Evolutionary conservation across 2,329 filamentous ascomycete species (phyloP), one percentile per base, ranked within the genome.

Genomic region (Biscogniauxia marginata): DNA sequence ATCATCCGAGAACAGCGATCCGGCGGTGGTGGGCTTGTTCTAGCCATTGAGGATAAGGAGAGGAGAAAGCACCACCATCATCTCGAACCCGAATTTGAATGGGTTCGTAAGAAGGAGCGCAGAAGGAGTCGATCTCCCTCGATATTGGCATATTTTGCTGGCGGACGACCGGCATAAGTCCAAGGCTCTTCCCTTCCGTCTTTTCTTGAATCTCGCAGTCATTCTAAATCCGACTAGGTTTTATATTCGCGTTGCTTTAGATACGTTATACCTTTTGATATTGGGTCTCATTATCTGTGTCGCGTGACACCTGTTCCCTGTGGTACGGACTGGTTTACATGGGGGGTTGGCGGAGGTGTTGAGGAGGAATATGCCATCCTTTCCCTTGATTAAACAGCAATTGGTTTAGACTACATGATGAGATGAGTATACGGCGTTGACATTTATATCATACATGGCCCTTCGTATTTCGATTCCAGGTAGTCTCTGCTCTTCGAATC

Each of bases 401-500:
- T 50, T 58, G 58, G 19, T 50, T 52, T 57, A 52, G 46, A 45
- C 48, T 50, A 43, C 50, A 50, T 18, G 54, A 13, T 56, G 46
- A 47, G 46, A 60, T 57, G n/a, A 47, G 18, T 52, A 16, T 39
- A 39, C 13, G 30, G n/a, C 30, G 30, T 11, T n/a, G 30, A n/a
- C 30, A 5, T 39, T 39, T 39, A 58, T 59, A 62, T 65, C 52
- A 70, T 66, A 70, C 55, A 64, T 65, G 60, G 13, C 55, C 62
- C 49, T 53, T 62, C 30, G 60, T 54, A 30, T 63, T 62, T 49
- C 61, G 61, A 34, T 58, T 59, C 69, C 70, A 72, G 5, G 71
- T 71, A 22, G 63, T 65, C 63, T 80, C 77, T 19, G 88, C 89
- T 65, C 89, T 82, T 58, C 93, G 79, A 60, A 98, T 88, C 65